These are phyloP conservation scores for Streptanthus diversifolius DNA, from an alignment of 345 rosid genomes.

Conservation along the genomic window DNA sequence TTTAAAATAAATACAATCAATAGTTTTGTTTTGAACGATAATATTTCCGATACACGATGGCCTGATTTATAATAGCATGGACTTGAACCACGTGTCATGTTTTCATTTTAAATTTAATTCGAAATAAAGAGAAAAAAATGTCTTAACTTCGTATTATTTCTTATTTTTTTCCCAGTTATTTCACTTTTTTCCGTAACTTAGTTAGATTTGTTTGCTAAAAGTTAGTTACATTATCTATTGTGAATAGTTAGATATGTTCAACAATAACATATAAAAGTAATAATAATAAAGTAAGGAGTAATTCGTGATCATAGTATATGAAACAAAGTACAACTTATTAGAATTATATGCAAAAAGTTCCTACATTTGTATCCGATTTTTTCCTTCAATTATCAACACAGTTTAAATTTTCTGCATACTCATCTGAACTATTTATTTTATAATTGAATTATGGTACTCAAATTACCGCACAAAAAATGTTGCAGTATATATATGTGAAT, in stretches of 20 bases:
- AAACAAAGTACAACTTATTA: neutral
- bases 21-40: conserved; percentile 16
- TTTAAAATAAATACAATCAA: neutral
- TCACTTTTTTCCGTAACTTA: neutral
- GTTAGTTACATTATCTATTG: no score
- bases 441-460: neutral
- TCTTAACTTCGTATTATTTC: neutral
- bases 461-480: neutral
- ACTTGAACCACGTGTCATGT: conserved; percentile 25
- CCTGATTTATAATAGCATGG: conserved; percentile 20
- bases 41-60: conserved; percentile 17
- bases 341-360: neutral
- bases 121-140: no score
- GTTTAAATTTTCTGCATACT: neutral
- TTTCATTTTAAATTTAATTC: neutral
- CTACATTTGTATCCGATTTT: neutral
- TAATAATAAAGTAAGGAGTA: neutral
- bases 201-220: neutral
- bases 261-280: no score
- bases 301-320: neutral
- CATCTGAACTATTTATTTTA: neutral
- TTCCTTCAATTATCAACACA: neutral
- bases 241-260: no score
- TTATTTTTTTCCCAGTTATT: no score
- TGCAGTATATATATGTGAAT: neutral